Base-by-base conservation (phyloP, 345 rosid genomes). In the Citrus cavaleriei region DNA sequence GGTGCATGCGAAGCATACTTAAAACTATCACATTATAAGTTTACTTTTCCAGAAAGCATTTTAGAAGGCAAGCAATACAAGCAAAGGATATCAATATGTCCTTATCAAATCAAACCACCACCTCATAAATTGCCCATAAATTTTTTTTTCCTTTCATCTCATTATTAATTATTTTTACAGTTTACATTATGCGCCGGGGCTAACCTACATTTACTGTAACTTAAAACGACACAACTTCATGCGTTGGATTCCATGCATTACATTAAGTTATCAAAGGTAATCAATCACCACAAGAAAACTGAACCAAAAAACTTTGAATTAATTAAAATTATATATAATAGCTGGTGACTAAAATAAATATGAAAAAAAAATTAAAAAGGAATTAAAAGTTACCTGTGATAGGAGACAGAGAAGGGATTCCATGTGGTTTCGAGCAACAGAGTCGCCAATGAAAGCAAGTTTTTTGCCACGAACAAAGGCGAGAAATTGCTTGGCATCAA, bases 401-500 rank as follows among this genome's bases (percentile, higher is more conserved):
- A 96, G 77, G 69, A 96, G 93, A 75, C 98, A 96, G n/a, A 92
- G 92, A 42, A 96, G 93, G 18, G 98, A 96, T 66, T 94, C 98
- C 88, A 94, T 77, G 30, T 95, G 98, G 86, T 95, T 95, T 61
- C 98, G 88, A 9, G 99, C 96, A 22, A 96, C 98, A 4, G 97
- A 96, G 77, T 96, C 99, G 55, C 98, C 99, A 51, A 96, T 68
- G 60, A 96, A 96, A 27, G 85, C 95, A 83, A 96, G 77, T 35
- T 90, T 90, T 79, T 90, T 96, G 54, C 98, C 97, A 71, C 90
- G 63, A 66, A 92, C 87, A 78, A 88, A 42, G 60, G 55, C 25
- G 55, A 94, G 83, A 83, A 93, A 96, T 3, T 54, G 78, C 68
- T 81, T 81, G 0, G 91, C 83, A 78, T 90, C 88, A 73, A 96